Evolutionary conservation across 2,329 filamentous ascomycete genomes (phyloP), one percentile per base, ranked within the genome.

Genomic region (Furcasterigmium sp.): DNA sequence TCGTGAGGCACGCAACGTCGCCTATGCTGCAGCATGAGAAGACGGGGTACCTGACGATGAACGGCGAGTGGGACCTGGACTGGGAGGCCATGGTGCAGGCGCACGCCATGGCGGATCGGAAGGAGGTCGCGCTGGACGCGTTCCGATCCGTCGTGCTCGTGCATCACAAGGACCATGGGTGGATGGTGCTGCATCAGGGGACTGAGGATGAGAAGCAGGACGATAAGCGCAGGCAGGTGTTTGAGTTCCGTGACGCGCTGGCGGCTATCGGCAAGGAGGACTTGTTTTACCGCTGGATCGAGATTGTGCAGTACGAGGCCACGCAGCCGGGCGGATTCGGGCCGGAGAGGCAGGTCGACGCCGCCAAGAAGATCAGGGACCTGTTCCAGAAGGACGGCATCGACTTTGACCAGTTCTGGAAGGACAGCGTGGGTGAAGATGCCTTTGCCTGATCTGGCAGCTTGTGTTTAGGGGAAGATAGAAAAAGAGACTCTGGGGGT

Each of bases 281-380:
- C 50, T 63, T 96, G 42, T 96, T 96, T 68, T 95, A 87, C 68
- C 80, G 85, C 43, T 95, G 90, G 89, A 87, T 95, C 39, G 91
- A 96, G 68, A 77, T 94, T 57, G 82, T 96, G 39, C 90, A 96
- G 65, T 94, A 82, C 56, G 90, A 95, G 65, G 84, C 87, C 34
- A 84, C 82, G 28, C 77, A 78, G 52, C 86, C 89, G 0, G 87
- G 84, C 15, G 87, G 87, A 0, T 94, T 95, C 57, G 86, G 84
- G 2, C 68, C 74, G 0, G 85, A 90, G 58, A 76, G 81, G 56
- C 89, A 95, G 64, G 71, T 78, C 44, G 76, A 72, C 35, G 84
- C 86, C 2, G 87, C 88, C 46, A 68, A 79, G 50, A 83, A 90
- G 64, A 87, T 91, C 39, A 80, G 84, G 55, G 76, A 80, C 30